Evolutionary conservation across 805 yeast species (phyloP).

Genomic region (Candida qinlingensis): DNA sequence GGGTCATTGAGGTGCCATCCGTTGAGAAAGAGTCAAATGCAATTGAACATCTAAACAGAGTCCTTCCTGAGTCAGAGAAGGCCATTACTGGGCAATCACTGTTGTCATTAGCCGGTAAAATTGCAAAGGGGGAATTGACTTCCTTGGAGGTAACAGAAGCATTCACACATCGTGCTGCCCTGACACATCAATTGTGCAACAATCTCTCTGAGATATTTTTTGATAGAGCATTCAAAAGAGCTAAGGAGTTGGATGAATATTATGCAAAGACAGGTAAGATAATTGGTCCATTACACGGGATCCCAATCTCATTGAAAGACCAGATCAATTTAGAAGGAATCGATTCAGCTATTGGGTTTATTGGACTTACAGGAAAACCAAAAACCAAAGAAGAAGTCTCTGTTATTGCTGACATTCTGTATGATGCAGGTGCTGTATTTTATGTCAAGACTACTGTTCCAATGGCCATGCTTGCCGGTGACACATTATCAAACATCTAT

Average conservation of each 20-base stretch:
- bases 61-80: slow-evolving; percentile 11
- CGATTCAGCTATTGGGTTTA: slow-evolving; percentile 55
- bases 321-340: slow-evolving; percentile 49
- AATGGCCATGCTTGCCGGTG: slow-evolving; percentile 62
- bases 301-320: slow-evolving; percentile 64
- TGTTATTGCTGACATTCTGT: slow-evolving; percentile 35
- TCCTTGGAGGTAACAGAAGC: slow-evolving; percentile 4
- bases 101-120: slow-evolving; percentile 3
- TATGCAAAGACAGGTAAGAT: slow-evolving; percentile 40
- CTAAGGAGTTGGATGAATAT: slow-evolving; percentile 51
- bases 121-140: slow-evolving; percentile 28
- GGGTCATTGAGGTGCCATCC: slow-evolving; percentile 18
- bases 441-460: slow-evolving; percentile 65
- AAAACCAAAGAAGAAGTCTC: slow-evolving; percentile 33
- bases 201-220: slow-evolving; percentile 56
- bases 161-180: slow-evolving; percentile 40
- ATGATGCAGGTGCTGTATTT: slow-evolving; percentile 41
- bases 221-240: slow-evolving; percentile 53
- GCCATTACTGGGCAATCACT: slow-evolving; percentile 13
- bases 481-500: slow-evolving; percentile 51
- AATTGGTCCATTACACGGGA: slow-evolving; percentile 63
- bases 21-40: slow-evolving; percentile 13
- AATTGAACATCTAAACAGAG: slow-evolving; percentile 10
- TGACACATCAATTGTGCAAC: slow-evolving; percentile 58
- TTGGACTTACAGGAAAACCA: slow-evolving; percentile 27